Percentiles rank a stretch among this genome's conserved stretches.
phyloP scores from a whole-genome alignment of 2,329 filamentous ascomycete species.

The Penicillium sp. region DNA sequence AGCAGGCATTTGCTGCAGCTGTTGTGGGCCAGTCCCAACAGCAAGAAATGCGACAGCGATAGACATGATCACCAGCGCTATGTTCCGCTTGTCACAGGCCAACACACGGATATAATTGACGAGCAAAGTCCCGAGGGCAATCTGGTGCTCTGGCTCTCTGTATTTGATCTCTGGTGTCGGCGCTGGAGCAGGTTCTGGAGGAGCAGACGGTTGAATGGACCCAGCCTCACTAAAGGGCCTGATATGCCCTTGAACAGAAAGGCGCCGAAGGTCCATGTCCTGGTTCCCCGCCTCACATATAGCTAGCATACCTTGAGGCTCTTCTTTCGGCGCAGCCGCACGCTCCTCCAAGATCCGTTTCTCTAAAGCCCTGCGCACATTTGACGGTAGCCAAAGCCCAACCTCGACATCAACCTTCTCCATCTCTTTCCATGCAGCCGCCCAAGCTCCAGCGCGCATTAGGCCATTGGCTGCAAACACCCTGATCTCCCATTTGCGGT shows the following conservation, averaged over 20 bases:
- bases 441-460: slow-evolving; percentile 90
- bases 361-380: slow-evolving; percentile 53
- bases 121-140: slow-evolving; percentile 54
- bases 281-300: slow-evolving; percentile 1
- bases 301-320: slow-evolving; percentile 9
- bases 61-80: slow-evolving; percentile 30
- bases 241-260: neutral
- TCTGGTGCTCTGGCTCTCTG: slow-evolving; percentile 32
- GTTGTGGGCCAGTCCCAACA: slow-evolving; percentile 2
- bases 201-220: neutral
- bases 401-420: slow-evolving; percentile 96
- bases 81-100: slow-evolving; percentile 54
- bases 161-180: neutral
- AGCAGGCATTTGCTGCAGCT: neutral
- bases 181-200: neutral
- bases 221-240: neutral
- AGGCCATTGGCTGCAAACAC: slow-evolving; percentile 94
- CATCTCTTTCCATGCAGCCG: slow-evolving; percentile 95
- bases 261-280: neutral
- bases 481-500: slow-evolving; percentile 65
- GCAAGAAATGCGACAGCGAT: slow-evolving; percentile 12
- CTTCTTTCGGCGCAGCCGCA: slow-evolving; percentile 20
- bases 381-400: slow-evolving; percentile 64
- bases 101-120: slow-evolving; percentile 56
- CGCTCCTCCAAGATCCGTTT: slow-evolving; percentile 44